Evolutionary conservation across 2,329 filamentous ascomycete species (phyloP).

Genomic region (Aureobasidium musti): DNA sequence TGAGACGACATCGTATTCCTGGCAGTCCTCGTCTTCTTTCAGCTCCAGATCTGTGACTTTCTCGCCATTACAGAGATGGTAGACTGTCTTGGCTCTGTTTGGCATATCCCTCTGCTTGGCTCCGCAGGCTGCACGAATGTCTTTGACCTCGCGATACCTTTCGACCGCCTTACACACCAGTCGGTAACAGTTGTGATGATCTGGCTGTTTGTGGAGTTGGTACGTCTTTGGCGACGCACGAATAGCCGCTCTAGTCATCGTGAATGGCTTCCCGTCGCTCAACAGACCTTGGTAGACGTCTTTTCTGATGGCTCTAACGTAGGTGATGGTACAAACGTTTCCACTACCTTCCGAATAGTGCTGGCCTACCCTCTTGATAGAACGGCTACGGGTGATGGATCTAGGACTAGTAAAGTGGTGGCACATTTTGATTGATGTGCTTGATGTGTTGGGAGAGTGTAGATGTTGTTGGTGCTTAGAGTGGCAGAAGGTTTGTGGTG

Average conservation of each 20-base stretch:
- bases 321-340: background rate
- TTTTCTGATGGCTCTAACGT: background rate
- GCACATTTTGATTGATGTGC: constrained; percentile 2
- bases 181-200: background rate
- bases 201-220: background rate
- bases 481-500: background rate
- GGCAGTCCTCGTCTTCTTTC: background rate
- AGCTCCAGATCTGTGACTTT: background rate
- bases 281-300: background rate
- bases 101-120: constrained; percentile 2
- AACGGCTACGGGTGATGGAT: background rate
- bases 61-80: background rate
- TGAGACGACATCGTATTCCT: background rate
- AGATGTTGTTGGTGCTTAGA: no score
- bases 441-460: background rate
- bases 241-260: background rate
- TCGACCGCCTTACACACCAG: background rate
- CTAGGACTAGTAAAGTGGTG: background rate
- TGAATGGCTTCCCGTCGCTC: background rate
- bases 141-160: background rate
- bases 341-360: background rate
- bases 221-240: background rate
- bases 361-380: background rate
- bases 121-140: background rate
- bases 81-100: background rate